Conservation (phyloP, 1,139 yeast genomes). For the Geotrichum bryndzae region DNA sequence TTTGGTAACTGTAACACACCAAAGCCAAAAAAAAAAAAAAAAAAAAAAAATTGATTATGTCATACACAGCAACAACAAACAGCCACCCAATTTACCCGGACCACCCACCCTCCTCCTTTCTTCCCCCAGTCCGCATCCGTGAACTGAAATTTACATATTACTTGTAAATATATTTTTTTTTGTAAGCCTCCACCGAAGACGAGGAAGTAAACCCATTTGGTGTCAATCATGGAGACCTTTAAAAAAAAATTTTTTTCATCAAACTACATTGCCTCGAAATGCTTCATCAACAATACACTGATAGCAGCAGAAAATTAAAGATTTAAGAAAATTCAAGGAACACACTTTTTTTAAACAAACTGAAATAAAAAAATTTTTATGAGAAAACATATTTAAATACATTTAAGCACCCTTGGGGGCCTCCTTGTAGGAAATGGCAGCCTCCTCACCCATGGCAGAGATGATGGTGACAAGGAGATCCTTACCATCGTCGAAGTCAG, state of each 20-base stretch:
- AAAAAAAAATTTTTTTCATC: too few species aligned
- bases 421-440: constrained; percentile 95
- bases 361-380: not conserved
- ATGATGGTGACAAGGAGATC: constrained; percentile 92
- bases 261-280: too few species aligned
- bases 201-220: not conserved
- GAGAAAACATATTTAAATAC: not conserved
- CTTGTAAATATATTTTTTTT: too few species aligned
- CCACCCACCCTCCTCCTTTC: too few species aligned
- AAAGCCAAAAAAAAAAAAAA: too few species aligned
- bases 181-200: not conserved
- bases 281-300: not conserved
- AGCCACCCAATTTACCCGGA: not conserved
- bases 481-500: constrained; percentile 96
- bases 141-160: not conserved
- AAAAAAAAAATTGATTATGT: not conserved
- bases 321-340: not conserved
- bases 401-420: constrained; percentile 61
- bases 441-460: constrained; percentile 99
- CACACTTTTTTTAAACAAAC: not conserved
- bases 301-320: too few species aligned
- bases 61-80: not conserved
- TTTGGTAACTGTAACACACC: too few species aligned
- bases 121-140: not conserved
- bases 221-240: not conserved